phyloP scores from a whole-genome alignment of 208 protist genomes.

The Blastocrithidia nonstop region DNA sequence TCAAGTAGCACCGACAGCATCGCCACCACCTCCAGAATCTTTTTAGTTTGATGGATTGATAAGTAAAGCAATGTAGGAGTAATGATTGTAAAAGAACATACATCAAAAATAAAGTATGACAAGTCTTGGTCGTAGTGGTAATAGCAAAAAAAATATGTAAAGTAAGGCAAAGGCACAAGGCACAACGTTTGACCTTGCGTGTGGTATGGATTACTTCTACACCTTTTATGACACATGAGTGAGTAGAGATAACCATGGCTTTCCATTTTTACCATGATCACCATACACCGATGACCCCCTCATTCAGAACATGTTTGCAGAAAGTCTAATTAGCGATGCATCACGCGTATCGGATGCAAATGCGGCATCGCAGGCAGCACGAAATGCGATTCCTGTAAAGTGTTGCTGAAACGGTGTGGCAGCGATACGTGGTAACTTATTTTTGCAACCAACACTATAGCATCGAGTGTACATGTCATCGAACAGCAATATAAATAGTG shows the following conservation, averaged over 20 bases:
- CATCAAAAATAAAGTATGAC: not conserved
- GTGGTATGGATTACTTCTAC: constrained; percentile 73
- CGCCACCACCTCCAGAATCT: constrained; percentile 13
- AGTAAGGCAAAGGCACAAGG: not conserved
- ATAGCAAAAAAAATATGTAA: not conserved
- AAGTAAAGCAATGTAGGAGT: not conserved
- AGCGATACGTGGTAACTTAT: constrained; percentile 45
- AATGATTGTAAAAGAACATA: not conserved
- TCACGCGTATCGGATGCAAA: not conserved
- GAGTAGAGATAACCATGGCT: constrained; percentile 21
- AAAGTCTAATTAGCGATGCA: constrained; percentile 5
- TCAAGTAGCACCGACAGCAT: constrained; percentile 3
- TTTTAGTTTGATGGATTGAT: not conserved
- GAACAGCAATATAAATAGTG: not conserved
- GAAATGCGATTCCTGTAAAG: constrained; percentile 32
- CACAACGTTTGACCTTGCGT: constrained; percentile 63
- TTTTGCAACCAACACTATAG: constrained; percentile 11
- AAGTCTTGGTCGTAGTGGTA: not conserved
- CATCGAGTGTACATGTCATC: constrained; percentile 2
- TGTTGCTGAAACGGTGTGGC: constrained; percentile 73
- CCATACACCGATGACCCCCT: constrained; percentile 35
- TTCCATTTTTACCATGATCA: constrained; percentile 12
- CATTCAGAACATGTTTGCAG: constrained; percentile 21
- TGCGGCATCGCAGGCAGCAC: not conserved
- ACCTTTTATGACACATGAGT: constrained; percentile 69